Evolutionary conservation across 371 early-diverging fungal genomes (phyloP), one percentile per base, ranked within the genome.

Genomic region (Mucor piriformis): DNA sequence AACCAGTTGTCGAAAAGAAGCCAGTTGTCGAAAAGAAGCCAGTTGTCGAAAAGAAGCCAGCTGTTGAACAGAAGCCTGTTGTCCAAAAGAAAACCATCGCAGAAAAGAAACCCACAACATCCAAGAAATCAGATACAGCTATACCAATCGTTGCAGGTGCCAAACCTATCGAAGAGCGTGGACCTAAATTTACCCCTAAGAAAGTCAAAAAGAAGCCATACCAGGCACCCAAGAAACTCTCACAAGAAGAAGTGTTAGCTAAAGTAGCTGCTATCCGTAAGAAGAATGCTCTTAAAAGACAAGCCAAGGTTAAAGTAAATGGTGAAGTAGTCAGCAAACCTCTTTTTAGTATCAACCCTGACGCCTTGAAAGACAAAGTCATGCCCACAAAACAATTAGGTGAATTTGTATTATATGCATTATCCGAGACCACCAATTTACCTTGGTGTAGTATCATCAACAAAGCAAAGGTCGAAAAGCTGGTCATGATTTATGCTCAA

Each of bases 401-500:
- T 6, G 66, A 77, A 21, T 72, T 72, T 33, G 52, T 80, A 2
- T 42, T 75, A 3, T 75, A 71, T 47, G 64, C 68, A 8, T 37
- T 80, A 27, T 61, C 74, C 7, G 67, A 75, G 24, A 68, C 68
- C 0, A 42, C 49, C 10, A 53, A 63, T 10, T 70, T 75, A n/a
- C 25, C 59, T 0, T 77, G 72, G 72, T 65, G 64, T 25, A 60
- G 37, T 6, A 51, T 80, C 23, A 55, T 64, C 34, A 54, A 76
- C 15, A 64, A 66, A 13, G 43, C 67, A 0, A 52, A 56, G 1
- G 37, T 80, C 11, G 51, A 73, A 6, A 66, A 69, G 18, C 6
- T 72, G 2, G 73, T 74, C 2, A 43, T 80, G 21, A 32, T 80
- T 0, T 76, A 57, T 57, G 72, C 66, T 20, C 73, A 66, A 25